Evolutionary conservation across 2,329 filamentous ascomycete species (phyloP).

Genomic region (Nothophoma quercina): DNA sequence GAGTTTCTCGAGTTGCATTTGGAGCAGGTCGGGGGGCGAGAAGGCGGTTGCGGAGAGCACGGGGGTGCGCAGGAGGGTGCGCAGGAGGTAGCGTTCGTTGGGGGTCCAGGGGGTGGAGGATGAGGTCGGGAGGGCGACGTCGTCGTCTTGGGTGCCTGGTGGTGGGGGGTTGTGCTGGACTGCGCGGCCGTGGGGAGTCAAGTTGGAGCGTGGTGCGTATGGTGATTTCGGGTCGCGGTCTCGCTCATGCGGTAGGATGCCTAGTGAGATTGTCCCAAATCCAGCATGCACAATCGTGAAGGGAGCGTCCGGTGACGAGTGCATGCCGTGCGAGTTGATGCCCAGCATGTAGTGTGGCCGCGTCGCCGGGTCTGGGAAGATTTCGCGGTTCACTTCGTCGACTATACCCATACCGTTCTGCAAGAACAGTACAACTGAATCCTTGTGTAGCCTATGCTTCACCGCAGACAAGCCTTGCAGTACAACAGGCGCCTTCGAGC

Average conservation of each 20-base stretch:
- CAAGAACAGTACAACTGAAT: constrained; percentile 77
- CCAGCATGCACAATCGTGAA: constrained; percentile 66
- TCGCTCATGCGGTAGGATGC: constrained; percentile 56
- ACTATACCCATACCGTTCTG: constrained; percentile 84
- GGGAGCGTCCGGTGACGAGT: constrained; percentile 50
- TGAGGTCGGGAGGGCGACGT: constrained; percentile 18
- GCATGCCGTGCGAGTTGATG: constrained; percentile 66
- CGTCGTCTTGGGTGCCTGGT: constrained; percentile 25
- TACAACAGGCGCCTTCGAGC: constrained; percentile 76
- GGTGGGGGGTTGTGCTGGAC: constrained; percentile 13
- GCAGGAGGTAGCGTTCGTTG: constrained; percentile 67
- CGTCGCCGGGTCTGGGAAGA: constrained; percentile 71
- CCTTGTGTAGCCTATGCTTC: constrained; percentile 69
- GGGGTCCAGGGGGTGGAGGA: constrained; percentile 46
- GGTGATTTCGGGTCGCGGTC: constrained; percentile 34
- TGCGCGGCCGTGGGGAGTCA: constrained; percentile 10
- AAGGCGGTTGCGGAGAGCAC: constrained; percentile 68
- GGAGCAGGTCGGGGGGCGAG: constrained; percentile 68
- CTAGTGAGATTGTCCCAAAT: constrained; percentile 65
- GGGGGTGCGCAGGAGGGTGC: constrained; percentile 68
- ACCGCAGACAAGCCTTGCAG: constrained; percentile 72
- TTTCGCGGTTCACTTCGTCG: constrained; percentile 74
- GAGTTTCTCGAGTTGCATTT: constrained; percentile 79
- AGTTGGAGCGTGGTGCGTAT: constrained; percentile 29
- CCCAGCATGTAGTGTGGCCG: constrained; percentile 82